Conservation (phyloP, 2,329 filamentous ascomycete genomes). For the Aureobasidium sp. region DNA sequence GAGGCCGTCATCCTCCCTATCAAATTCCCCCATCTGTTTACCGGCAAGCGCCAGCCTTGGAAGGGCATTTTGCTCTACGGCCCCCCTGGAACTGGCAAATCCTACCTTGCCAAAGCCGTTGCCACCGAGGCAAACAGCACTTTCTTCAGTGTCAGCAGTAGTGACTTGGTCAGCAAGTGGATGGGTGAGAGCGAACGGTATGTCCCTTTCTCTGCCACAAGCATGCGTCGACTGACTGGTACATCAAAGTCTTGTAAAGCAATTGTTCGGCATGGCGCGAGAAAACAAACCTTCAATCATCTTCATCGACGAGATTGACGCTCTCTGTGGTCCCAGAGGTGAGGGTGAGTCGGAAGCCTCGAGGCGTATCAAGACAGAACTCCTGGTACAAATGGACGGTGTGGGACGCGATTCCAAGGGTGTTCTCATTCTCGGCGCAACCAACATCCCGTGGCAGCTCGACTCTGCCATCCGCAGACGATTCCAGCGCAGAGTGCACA, state of each 20-base stretch:
- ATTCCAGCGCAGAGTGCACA: constrained; percentile 94
- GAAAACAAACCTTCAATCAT: constrained; percentile 90
- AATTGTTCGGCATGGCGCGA: constrained; percentile 93
- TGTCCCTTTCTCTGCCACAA: constrained; percentile 20
- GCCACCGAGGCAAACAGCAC: constrained; percentile 98
- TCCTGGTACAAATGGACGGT: constrained; percentile 98
- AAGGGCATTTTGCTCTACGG: constrained; percentile 96
- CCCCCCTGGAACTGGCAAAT: constrained; percentile 94
- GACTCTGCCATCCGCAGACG: constrained; percentile 91
- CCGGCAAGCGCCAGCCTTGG: constrained; percentile 94
- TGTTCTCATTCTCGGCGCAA: constrained; percentile 88
- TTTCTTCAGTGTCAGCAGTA: constrained; percentile 97
- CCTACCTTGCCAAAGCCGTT: constrained; percentile 92
- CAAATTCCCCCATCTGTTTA: constrained; percentile 94
- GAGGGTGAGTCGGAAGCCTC: constrained; percentile 98
- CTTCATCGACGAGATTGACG: constrained; percentile 97
- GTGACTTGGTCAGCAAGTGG: constrained; percentile 97
- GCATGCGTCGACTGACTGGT: neutral
- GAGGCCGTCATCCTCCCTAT: constrained; percentile 97
- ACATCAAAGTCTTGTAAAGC: constrained; percentile 69
- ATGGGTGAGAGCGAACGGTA: constrained; percentile 99
- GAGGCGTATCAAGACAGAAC: constrained; percentile 93
- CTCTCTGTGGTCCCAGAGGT: constrained; percentile 80
- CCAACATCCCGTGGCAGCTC: constrained; percentile 97
- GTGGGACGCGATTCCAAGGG: constrained; percentile 92